A percentile compares a stretch with the other conserved stretches of the same genome.
These are phyloP conservation scores for Cyphellophora attinorum DNA, from an alignment of 2,329 filamentous ascomycete genomes.

Conservation along the genomic window DNA sequence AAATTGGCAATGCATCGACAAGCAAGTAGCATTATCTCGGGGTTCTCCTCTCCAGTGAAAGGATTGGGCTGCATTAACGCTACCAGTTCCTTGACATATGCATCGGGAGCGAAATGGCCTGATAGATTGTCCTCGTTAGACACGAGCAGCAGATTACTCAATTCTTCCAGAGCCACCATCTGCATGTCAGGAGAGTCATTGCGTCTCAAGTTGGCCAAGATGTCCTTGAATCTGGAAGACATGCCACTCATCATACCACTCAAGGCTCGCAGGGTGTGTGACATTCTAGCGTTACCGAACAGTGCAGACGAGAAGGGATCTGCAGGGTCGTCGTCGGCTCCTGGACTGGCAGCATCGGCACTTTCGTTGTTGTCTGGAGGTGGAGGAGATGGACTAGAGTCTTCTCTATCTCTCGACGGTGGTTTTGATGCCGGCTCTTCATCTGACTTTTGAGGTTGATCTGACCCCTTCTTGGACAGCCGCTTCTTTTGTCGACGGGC, in stretches of 20 bases:
- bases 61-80: conserved; percentile 84
- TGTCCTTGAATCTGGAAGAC: conserved; percentile 67
- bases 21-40: conserved; percentile 92
- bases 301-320: conserved; percentile 51
- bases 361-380: conserved; percentile 47
- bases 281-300: conserved; percentile 60
- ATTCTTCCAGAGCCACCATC: conserved; percentile 81
- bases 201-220: conserved; percentile 64
- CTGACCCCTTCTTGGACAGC: conserved; percentile 47
- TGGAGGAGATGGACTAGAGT: conserved; percentile 46
- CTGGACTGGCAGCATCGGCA: conserved; percentile 49
- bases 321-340: conserved; percentile 48
- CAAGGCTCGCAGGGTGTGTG: conserved; percentile 73
- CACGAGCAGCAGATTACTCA: conserved; percentile 86
- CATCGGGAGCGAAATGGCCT: conserved; percentile 87
- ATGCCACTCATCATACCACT: conserved; percentile 88
- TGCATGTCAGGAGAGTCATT: conserved; percentile 82
- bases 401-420: conserved; percentile 22
- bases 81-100: conserved; percentile 91
- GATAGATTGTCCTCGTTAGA: conserved; percentile 95
- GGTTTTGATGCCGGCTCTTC: conserved; percentile 39
- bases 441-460: conserved; percentile 63
- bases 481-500: conserved; percentile 44
- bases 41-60: conserved; percentile 70
- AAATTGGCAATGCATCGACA: conserved; percentile 93